phyloP scores from a whole-genome alignment of 805 yeast genomes.

The Candida silvatica region DNA sequence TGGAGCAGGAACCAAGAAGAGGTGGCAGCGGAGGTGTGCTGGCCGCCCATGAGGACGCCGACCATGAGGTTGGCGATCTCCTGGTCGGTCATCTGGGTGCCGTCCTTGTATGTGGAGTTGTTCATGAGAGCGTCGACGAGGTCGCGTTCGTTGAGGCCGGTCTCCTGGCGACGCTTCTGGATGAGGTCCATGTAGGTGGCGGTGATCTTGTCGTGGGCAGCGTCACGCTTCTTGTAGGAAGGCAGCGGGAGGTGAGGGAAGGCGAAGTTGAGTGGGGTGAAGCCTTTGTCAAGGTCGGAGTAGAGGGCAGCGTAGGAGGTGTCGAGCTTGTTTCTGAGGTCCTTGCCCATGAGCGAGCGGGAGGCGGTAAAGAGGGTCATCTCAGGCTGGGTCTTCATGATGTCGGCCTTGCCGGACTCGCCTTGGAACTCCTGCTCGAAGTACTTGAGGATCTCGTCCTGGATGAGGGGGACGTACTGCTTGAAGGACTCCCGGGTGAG shows the following conservation, averaged over 20 bases:
- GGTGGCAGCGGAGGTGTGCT: constrained; percentile 95
- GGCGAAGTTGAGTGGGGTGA: constrained; percentile 91
- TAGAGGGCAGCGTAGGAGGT: constrained; percentile 78
- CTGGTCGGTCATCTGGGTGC: constrained; percentile 87
- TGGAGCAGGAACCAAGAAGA: constrained; percentile 93
- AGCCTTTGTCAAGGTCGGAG: constrained; percentile 92
- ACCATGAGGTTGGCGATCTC: constrained; percentile 90
- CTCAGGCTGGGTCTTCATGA: constrained; percentile 85
- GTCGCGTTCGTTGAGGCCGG: constrained; percentile 80
- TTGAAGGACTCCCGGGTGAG: constrained; percentile 79
- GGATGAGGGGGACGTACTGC: constrained; percentile 80
- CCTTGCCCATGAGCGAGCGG: constrained; percentile 84
- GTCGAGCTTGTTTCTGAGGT: constrained; percentile 76
- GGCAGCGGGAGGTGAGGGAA: constrained; percentile 88
- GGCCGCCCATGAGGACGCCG: constrained; percentile 98
- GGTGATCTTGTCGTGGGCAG: constrained; percentile 78
- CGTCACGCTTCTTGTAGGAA: constrained; percentile 69
- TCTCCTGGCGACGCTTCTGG: constrained; percentile 64
- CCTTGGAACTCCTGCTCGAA: constrained; percentile 46
- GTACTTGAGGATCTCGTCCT: constrained; percentile 65
- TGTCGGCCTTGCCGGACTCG: constrained; percentile 44
- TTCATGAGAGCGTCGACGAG: constrained; percentile 82
- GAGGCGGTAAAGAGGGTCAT: constrained; percentile 95
- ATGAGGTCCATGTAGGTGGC: constrained; percentile 76
- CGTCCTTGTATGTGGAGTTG: constrained; percentile 83